These are phyloP conservation scores for Plectranthus barbatus DNA, from an alignment of 257 asterid species.

Conservation along the genomic window DNA sequence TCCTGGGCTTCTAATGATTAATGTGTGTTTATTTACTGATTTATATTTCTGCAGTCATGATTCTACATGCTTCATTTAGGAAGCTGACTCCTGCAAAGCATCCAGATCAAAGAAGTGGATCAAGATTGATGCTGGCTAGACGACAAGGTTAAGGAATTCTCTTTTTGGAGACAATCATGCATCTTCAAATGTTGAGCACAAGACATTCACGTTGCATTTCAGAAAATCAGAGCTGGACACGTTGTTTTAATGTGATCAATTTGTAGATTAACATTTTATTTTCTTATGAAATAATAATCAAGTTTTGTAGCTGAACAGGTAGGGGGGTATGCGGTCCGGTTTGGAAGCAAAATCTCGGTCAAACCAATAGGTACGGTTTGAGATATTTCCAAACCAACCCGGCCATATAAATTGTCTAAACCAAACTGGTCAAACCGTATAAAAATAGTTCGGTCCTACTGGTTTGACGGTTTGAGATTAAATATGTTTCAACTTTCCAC, in stretches of 20 bases:
- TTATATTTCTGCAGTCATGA: slow-evolving; percentile 47
- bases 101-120: slow-evolving; percentile 33
- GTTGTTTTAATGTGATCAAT: background rate
- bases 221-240: too few species aligned
- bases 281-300: background rate
- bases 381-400: too few species aligned
- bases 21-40: background rate
- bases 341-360: too few species aligned
- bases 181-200: background rate
- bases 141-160: slow-evolving; percentile 10
- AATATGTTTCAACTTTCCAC: too few species aligned
- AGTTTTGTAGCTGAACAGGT: background rate
- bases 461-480: too few species aligned
- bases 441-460: too few species aligned
- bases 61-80: slow-evolving; percentile 80
- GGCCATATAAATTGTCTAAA: too few species aligned
- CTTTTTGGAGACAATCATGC: background rate
- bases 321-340: too few species aligned
- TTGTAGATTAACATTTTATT: background rate
- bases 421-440: too few species aligned
- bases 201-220: background rate
- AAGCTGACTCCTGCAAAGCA: slow-evolving; percentile 66
- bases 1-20: background rate
- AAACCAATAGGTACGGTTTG: too few species aligned
- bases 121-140: slow-evolving; percentile 21